Conservation (phyloP, 352 stramenopile species). For the Phytophthora pini region DNA sequence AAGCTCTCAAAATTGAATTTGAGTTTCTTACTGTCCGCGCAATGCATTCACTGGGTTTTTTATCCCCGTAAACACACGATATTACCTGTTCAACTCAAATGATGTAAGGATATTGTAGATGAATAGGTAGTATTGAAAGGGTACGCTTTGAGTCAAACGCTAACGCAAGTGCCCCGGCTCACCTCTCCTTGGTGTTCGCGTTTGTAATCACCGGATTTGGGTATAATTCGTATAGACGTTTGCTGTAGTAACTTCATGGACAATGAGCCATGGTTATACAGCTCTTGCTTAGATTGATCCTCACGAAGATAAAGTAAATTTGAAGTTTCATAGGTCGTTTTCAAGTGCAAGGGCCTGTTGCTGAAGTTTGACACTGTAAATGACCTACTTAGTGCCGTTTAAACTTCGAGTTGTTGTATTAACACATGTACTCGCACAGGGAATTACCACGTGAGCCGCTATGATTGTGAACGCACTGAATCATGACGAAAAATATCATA, state of each 20-base stretch:
- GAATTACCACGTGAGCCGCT: background rate
- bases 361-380: too few relatives aligned
- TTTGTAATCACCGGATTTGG: background rate
- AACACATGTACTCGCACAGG: too few relatives aligned
- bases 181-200: background rate
- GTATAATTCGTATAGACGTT: background rate
- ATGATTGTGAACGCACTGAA: conserved; percentile 3
- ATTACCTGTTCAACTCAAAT: background rate
- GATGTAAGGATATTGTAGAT: too few relatives aligned
- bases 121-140: background rate
- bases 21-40: background rate
- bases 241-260: too few relatives aligned
- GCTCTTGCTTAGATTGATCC: too few relatives aligned
- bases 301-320: too few relatives aligned
- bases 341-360: too few relatives aligned
- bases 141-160: conserved; percentile 3
- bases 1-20: conserved; percentile 1
- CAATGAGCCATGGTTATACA: too few relatives aligned
- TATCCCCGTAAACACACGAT: background rate
- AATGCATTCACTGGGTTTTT: background rate
- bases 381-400: too few relatives aligned
- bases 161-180: background rate
- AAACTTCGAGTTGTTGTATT: too few relatives aligned
- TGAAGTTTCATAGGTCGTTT: too few relatives aligned
- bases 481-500: background rate